phyloP scores from a whole-genome alignment of 2,329 filamentous ascomycete genomes.

The Penicillium italicum region DNA sequence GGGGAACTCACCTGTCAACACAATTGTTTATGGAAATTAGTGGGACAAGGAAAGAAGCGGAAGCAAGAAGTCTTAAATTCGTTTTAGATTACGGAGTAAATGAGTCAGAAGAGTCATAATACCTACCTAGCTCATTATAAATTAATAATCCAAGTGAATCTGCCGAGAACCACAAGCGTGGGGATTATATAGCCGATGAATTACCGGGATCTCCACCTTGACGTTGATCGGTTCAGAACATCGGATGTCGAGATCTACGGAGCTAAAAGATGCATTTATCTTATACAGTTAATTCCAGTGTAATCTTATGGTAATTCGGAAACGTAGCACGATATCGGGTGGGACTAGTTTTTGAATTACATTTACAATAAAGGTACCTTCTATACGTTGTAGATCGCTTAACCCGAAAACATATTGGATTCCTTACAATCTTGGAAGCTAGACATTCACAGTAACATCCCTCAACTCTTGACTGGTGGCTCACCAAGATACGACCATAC shows the following conservation, averaged over 20 bases:
- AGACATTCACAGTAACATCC: background rate
- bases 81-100: background rate
- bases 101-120: background rate
- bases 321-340: background rate
- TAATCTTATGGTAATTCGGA: background rate
- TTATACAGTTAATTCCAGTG: background rate
- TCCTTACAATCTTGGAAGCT: background rate
- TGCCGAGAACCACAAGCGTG: conserved; percentile 17
- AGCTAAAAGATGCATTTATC: background rate
- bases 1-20: background rate
- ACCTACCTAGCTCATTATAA: conserved; percentile 12
- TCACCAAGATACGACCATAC: background rate
- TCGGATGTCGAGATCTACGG: conserved; percentile 8
- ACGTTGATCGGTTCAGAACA: conserved; percentile 2
- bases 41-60: background rate
- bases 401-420: background rate
- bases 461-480: background rate
- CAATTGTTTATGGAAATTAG: background rate
- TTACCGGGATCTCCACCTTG: conserved; percentile 10
- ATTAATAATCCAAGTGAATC: conserved; percentile 15
- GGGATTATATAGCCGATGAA: conserved; percentile 12
- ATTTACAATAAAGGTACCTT: background rate
- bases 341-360: background rate
- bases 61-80: background rate
- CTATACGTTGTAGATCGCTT: background rate